Base-by-base conservation (phyloP, 2,329 filamentous ascomycete species). In the Cadophora sp. region DNA sequence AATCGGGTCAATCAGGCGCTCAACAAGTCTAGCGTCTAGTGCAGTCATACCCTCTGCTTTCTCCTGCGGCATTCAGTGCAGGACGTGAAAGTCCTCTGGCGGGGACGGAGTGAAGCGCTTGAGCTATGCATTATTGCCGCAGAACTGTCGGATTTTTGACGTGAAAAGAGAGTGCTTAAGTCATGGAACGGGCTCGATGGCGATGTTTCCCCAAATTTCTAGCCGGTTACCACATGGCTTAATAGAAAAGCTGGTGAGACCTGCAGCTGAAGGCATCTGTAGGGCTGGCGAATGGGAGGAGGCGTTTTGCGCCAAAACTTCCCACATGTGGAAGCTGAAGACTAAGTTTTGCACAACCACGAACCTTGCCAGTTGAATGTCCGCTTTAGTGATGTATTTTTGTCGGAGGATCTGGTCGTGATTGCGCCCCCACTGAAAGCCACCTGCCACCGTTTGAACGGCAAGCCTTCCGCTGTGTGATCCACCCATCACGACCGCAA, bases 41-140 rank as follows among this genome's bases (percentile, higher is more conserved):
- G 31, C 9, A 6, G 5, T 63, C 34, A 40, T 73, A 74, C 73
- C 70, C 72, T 74, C 63, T 75, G 74, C 40, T 73, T 73, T 24
- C 73, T 68, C 46, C 70, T 62, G 27, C 71, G 67, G 56, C 72
- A 75, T 53, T 74, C 73, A 11, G 72, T 74, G 64, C 73, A 75
- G 19, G 71, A 73, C 12, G 71, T 73, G 16, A 70, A 72, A 48
- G 68, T 68, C 65, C 73, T 62, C 53, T 75, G 73, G 12, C 74
- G 72, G 22, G 73, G 63, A 40, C 67, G 59, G 69, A 67, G 58
- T 19, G 67, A 59, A 53, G 71, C 60, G 37, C 64, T 61, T 58
- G 69, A 70, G 29, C 50, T 65, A 67, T 73, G 69, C 73, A 75
- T 75, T 46, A 27, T 70, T 24, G 69, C 70, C 62, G 70, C 61